Evolutionary conservation across 306 rosid genomes (phyloP), one percentile per base, ranked within the genome.

Genomic region (Potentilla sterilis): DNA sequence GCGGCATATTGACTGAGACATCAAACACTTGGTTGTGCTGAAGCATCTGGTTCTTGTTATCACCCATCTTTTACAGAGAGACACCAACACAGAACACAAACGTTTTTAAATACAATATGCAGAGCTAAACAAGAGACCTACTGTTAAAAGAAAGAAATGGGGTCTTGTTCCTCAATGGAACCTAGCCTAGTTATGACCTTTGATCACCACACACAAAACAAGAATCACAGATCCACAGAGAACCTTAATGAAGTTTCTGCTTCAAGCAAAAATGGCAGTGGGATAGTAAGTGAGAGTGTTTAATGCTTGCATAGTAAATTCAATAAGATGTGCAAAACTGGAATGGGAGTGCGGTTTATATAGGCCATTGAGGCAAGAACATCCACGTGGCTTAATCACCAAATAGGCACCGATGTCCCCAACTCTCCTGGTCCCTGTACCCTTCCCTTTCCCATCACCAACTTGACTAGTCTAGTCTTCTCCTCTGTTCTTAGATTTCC

Each of bases 11-110:
- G 35, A 75, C n/a, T 69, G 96, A 87, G 69, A 88, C 66, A 3
- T 83, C 88, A 66, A 93, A 84, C 28, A 82, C 77, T 78, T 93
- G 95, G 75, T 78, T 78, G 79, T 81, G 82, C 13, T 78, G 76
- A 32, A 74, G 84, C 75, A 42, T 62, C 68, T 79, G 84, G 72
- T 77, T 77, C 69, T 59, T 55, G 42, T 55, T 81, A 13, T 89
- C 97, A 74, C 54, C 96, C 97, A 90, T 88, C 86, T 77, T 77
- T 77, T 16, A 69, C 47, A 69, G 67, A 63, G 48, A 22, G 68
- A 73, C 57, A 67, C 11, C 40, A 74, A 58, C 48, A 41, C 69
- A 64, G 7, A 43, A 3, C 41, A 47, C 42, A 49, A 59, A 61
- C 46, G 44, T 68, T 78, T 40, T 10, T 19, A 12, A 2, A 21